Base-by-base conservation (phyloP, 192 early-diverging fungal genomes). In the Backusella luteola region DNA sequence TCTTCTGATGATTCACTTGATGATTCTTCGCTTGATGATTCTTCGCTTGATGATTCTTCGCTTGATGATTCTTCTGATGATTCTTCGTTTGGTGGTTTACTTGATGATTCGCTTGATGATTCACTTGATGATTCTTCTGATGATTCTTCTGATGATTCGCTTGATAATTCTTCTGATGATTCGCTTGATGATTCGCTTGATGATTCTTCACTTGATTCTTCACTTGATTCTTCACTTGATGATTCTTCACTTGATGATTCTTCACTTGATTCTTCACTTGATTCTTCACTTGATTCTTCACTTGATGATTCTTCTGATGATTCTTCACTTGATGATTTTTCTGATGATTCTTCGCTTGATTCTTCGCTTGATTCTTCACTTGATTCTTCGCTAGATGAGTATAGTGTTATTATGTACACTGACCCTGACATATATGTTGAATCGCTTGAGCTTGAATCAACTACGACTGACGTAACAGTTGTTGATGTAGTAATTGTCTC, bases 321-420 rank as follows among this genome's bases (percentile, higher is more conserved):
- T 44, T 1, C 11, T 4, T 53, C 52, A 1, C n/a, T 53, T n/a
- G 52, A 53, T n/a, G 49, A 53, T 21, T 23, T 0, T 56, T 32
- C 53, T 7, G 49, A 53, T 7, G 49, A 23, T 6, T 32, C 32
- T 32, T 32, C 32, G 0, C 32, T 32, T 32, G 52, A 56, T 0
- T 21, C 23, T 6, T 56, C 53, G 0, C 21, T 56, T 9, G 53
- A 52, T 19, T 6, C 6, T 4, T 53, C n/a, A 21, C 49, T 53
- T 21, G 49, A 52, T 9, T 38, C 15, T 21, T 52, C 49, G 9
- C 53, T 56, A 1, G 19, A 52, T 52, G 49, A 32, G 32, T 44
- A 44, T 17, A 44, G 0, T 44, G 42, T 44, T 17, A 15, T 0
- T 0, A 0, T 0, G 3, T 0, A 0, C 15, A 2, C 0, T 23